Evolutionary conservation across 2,329 filamentous ascomycete species (phyloP).

Genomic region (Pseudodiploospora longispora): DNA sequence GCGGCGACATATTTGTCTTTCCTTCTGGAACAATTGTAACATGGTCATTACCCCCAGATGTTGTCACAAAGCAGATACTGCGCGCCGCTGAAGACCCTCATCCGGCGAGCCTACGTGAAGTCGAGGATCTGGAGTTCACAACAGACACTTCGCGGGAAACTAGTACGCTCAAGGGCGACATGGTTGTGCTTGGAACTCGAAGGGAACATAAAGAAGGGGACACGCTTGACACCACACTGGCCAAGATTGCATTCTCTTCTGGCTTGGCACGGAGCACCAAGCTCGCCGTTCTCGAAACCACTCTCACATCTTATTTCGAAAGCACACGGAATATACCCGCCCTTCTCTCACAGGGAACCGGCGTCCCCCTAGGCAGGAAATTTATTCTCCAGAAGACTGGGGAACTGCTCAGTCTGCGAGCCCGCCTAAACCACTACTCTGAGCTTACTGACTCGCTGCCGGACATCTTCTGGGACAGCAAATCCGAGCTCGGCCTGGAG

Average conservation of each 20-base stretch:
- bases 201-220: conserved; percentile 36
- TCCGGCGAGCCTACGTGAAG: conserved; percentile 60
- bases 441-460: conserved; percentile 92
- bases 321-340: conserved; percentile 76
- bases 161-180: conserved; percentile 75
- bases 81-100: conserved; percentile 71
- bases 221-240: conserved; percentile 57
- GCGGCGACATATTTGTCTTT: conserved; percentile 91
- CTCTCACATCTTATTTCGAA: conserved; percentile 76
- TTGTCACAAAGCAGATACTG: conserved; percentile 66
- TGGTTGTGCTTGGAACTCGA: conserved; percentile 80
- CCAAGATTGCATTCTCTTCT: conserved; percentile 94
- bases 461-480: conserved; percentile 93
- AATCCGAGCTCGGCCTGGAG: conserved; percentile 81
- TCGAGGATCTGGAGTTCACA: conserved; percentile 82
- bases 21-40: conserved; percentile 89
- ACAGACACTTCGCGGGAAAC: conserved; percentile 65
- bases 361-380: conserved; percentile 42
- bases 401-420: conserved; percentile 79
- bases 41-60: conserved; percentile 75
- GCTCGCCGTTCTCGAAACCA: conserved; percentile 80
- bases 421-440: conserved; percentile 92
- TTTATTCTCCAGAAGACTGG: conserved; percentile 93
- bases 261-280: conserved; percentile 90
- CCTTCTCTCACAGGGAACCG: conserved; percentile 58